phyloP scores from a whole-genome alignment of 2,329 filamentous ascomycete genomes.

The Pseudonectria foliicola region DNA sequence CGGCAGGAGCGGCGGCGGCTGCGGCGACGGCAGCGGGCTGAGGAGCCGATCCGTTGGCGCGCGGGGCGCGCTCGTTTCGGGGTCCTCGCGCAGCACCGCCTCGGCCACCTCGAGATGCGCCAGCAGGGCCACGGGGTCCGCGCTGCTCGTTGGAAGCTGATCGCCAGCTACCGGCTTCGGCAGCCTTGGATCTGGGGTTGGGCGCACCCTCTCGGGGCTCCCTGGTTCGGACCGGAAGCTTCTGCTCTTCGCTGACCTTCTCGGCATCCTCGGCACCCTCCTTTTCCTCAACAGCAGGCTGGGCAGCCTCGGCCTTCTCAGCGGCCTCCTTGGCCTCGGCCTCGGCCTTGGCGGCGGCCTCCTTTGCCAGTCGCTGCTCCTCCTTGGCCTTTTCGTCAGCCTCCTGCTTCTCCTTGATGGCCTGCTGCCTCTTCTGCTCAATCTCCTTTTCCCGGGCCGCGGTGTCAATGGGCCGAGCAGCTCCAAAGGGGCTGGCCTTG shows the following conservation, averaged over 20 bases:
- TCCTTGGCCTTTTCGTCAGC: conserved; percentile 80
- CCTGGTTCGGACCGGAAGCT: conserved; percentile 33
- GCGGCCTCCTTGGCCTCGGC: conserved; percentile 28
- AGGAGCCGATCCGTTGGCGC: conserved; percentile 41
- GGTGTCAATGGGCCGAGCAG: conserved; percentile 89
- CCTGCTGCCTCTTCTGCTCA: conserved; percentile 75
- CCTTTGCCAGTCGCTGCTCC: conserved; percentile 56
- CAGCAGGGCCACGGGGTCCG: conserved; percentile 38
- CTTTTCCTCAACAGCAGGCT: conserved; percentile 14
- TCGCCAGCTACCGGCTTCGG: conserved; percentile 56
- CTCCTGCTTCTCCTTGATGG: conserved; percentile 75
- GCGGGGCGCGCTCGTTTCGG: conserved; percentile 40
- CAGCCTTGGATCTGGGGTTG: conserved; percentile 46
- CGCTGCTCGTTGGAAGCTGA: conserved; percentile 41
- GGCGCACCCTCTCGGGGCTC: conserved; percentile 39
- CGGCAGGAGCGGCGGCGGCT: no score
- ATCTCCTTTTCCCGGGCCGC: conserved; percentile 82
- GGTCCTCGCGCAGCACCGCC: conserved; percentile 35
- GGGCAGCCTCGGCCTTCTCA: conserved; percentile 24
- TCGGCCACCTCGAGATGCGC: conserved; percentile 36
- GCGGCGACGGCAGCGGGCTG: conserved; percentile 28
- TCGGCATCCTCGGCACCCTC: conserved; percentile 10
- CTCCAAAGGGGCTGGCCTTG: conserved; percentile 90
- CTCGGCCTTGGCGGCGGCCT: conserved; percentile 43
- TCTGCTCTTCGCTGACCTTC: conserved; percentile 39